Base-by-base conservation (phyloP, 495 filamentous ascomycete species). In the Penicillium crystallinum region DNA sequence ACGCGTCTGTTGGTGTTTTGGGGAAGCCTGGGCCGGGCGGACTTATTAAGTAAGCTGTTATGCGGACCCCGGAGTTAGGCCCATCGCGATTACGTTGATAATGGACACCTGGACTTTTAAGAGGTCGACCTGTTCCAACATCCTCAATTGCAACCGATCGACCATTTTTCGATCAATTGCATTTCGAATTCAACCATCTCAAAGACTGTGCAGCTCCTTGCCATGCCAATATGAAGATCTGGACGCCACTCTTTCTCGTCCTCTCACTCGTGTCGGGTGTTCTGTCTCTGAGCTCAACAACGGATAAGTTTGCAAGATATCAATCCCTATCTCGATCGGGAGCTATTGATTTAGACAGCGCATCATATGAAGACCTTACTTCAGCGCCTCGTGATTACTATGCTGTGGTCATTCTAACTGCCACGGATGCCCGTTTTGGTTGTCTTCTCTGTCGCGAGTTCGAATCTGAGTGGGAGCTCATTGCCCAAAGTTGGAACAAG, bases 381-480 rank as follows among this genome's bases (percentile, higher is more conserved):
- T 66, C 81, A 1, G 70, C 80, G 2, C 89, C 95, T 27, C 81
- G 93, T 46, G 87, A 97, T 68, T 95, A 97, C 65, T 82, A 85
- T 30, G 80, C 85, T 12, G 87, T 82, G 7, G 82, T 97, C 2
- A 80, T 97, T 29, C 74, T 99, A 46, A 99, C 95, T 9, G 93
- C 93, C 45, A 69, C 90, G 55, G 91, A 97, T 60, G 63, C 85
- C 34, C 81, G 89, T 19, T 97, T 86, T 72, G 90, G 89, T 23
- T 99, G 93, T 66, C 70, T 83, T 46, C 76, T 97, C 40, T 99
- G 93, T 66, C 80, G 82, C 31, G 88, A 95, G 47, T 96, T 97
- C 70, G 85, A 93, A 63, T 87, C 93, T 1, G 95, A 99, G 71
- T 99, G 90, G 86, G 88, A 96, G 21, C 67, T 99, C 19, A 79